phyloP scores from a whole-genome alignment of 768 basidiomycete species.

The Leucocoprinus leucothites region DNA sequence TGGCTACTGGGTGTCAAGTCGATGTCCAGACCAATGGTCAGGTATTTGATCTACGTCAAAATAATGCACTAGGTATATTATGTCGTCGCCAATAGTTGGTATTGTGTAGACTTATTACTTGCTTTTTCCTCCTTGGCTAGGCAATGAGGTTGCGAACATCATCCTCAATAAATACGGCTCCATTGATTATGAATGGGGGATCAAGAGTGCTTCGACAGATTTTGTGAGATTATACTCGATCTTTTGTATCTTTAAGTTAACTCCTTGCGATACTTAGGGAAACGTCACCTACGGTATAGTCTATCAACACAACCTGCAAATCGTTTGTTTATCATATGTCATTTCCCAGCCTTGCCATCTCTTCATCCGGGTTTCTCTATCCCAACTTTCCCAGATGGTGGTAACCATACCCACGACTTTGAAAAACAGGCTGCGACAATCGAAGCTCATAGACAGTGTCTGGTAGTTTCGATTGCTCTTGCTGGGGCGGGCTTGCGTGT shows the following conservation, averaged over 20 bases:
- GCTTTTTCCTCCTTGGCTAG: slow-evolving; percentile 28
- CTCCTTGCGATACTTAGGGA: slow-evolving; percentile 38
- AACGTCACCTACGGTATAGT: slow-evolving; percentile 68
- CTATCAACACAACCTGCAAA: neutral
- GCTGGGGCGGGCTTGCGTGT: slow-evolving; percentile 69
- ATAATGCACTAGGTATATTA: slow-evolving; percentile 52
- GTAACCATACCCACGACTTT: slow-evolving; percentile 76
- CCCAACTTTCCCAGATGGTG: slow-evolving; percentile 66
- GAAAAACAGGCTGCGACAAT: slow-evolving; percentile 55
- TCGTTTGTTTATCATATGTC: neutral
- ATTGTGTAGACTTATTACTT: too few species aligned
- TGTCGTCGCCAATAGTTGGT: too few species aligned
- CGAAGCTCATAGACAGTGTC: slow-evolving; percentile 61
- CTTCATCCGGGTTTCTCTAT: slow-evolving; percentile 82
- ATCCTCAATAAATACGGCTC: slow-evolving; percentile 57
- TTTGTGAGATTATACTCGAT: slow-evolving; percentile 52
- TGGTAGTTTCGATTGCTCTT: slow-evolving; percentile 67
- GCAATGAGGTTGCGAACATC: slow-evolving; percentile 61
- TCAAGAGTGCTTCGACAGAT: slow-evolving; percentile 72
- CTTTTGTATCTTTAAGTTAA: neutral
- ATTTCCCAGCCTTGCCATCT: slow-evolving; percentile 49
- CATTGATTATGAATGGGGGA: slow-evolving; percentile 66
- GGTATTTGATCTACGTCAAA: slow-evolving; percentile 63
- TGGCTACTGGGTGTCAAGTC: slow-evolving; percentile 62
- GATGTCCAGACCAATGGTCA: slow-evolving; percentile 34